These are phyloP conservation scores for Colletotrichum orbiculare DNA, from an alignment of 2,329 filamentous ascomycete species.

Conservation along the genomic window DNA sequence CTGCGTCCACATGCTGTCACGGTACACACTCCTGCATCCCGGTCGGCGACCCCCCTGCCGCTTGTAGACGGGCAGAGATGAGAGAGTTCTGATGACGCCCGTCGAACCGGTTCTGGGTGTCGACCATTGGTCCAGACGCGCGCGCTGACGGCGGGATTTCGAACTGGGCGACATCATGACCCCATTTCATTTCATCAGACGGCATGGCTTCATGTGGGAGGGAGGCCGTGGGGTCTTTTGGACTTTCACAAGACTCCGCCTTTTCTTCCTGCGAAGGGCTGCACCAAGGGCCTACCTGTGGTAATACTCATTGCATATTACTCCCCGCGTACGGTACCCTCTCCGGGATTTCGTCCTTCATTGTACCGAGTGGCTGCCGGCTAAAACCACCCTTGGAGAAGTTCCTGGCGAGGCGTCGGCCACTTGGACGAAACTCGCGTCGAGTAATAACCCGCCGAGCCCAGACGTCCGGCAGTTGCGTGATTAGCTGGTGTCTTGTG, in stretches of 20 bases:
- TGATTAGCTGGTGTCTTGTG: constrained; percentile 19
- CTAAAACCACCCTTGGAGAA: no score
- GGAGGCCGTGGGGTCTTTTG: no score
- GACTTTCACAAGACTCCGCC: no score
- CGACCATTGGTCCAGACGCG: constrained; percentile 13
- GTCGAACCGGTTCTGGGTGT: constrained; percentile 26
- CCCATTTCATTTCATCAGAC: constrained; percentile 12
- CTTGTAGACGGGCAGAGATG: background rate
- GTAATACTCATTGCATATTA: no score
- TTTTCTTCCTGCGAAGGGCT: background rate
- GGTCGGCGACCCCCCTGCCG: constrained; percentile 11
- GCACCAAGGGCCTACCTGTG: no score
- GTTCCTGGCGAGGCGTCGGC: no score
- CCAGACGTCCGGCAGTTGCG: constrained; percentile 27
- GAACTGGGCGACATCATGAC: constrained; percentile 11
- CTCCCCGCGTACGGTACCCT: no score
- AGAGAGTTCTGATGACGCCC: constrained; percentile 26
- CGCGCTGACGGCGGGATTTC: constrained; percentile 14
- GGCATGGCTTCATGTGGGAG: background rate
- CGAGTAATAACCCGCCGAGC: constrained; percentile 5
- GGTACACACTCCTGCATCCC: constrained; percentile 6
- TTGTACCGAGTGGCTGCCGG: constrained; percentile 9
- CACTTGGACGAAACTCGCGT: constrained; percentile 26
- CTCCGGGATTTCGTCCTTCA: background rate
- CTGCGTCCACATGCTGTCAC: background rate